phyloP scores from a whole-genome alignment of 495 filamentous ascomycete genomes.

The Penicillium paradoxum region DNA sequence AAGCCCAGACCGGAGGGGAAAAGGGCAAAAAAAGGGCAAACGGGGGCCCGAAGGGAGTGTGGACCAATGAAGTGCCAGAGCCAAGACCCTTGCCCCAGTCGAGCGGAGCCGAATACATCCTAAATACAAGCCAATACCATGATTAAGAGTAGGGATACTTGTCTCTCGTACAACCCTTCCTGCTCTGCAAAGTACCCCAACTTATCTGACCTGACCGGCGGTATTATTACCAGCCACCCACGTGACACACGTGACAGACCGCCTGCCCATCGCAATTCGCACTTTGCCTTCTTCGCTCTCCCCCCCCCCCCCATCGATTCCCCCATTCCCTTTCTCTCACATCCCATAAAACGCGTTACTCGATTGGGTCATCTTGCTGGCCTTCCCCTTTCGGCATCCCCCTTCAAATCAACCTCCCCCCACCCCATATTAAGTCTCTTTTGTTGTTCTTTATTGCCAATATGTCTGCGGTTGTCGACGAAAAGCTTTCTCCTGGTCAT shows the following conservation, averaged over 20 bases:
- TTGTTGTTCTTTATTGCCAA: conserved; percentile 35
- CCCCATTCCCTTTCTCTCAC: conserved; percentile 32
- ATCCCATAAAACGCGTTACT: conserved; percentile 48
- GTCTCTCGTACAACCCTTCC: too few relatives aligned
- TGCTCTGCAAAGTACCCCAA: not conserved
- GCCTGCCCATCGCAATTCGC: conserved; percentile 36
- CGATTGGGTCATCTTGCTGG: conserved; percentile 45
- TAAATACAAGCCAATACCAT: not conserved
- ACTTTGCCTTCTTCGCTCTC: conserved; percentile 42
- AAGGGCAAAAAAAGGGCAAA: not conserved
- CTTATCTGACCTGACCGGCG: not conserved
- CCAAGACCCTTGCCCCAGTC: not conserved
- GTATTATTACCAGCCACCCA: conserved; percentile 6
- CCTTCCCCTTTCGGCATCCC: conserved; percentile 47
- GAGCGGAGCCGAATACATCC: not conserved
- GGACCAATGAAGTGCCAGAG: not conserved
- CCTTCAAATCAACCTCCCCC: conserved; percentile 10
- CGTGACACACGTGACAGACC: conserved; percentile 28
- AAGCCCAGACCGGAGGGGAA: conserved; percentile 5
- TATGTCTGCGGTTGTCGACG: conserved; percentile 43
- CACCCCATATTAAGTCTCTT: conserved; percentile 1
- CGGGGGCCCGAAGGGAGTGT: not conserved
- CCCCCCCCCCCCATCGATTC: conserved; percentile 16
- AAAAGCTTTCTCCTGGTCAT: conserved; percentile 46
- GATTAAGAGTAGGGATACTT: not conserved